A percentile compares a stretch with the other conserved stretches of the same genome.
Conservation (phyloP, 805 yeast genomes). For the Isabelozyma heimii region DNA sequence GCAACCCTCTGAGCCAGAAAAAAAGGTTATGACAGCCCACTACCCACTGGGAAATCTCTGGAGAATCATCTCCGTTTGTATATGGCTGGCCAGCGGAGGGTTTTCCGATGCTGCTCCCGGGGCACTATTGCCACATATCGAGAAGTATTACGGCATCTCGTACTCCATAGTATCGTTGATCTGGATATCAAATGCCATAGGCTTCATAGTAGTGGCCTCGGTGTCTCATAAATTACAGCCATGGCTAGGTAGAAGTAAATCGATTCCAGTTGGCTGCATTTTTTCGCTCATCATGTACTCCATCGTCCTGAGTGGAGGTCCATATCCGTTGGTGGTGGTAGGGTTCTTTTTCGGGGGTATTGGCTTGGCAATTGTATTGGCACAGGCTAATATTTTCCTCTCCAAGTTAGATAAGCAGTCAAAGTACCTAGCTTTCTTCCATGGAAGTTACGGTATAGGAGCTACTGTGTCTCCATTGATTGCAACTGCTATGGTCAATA, state of each 20-base stretch:
- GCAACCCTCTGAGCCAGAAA: not conserved
- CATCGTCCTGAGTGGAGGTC: slow-evolving; percentile 16
- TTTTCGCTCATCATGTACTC: slow-evolving; percentile 11
- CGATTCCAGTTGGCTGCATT: slow-evolving; percentile 12
- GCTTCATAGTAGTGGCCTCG: slow-evolving; percentile 22
- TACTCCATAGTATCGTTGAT: slow-evolving; percentile 24
- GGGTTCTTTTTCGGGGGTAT: slow-evolving; percentile 22
- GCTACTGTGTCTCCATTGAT: slow-evolving; percentile 24
- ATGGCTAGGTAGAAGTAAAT: slow-evolving; percentile 15
- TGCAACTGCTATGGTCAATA: slow-evolving; percentile 18
- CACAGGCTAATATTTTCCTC: slow-evolving; percentile 19
- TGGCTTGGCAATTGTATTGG: slow-evolving; percentile 16
- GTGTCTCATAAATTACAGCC: slow-evolving; percentile 21
- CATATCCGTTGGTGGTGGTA: slow-evolving; percentile 16
- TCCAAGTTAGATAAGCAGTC: slow-evolving; percentile 14
- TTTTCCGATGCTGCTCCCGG: slow-evolving; percentile 27
- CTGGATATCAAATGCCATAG: slow-evolving; percentile 26
- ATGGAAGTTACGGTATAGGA: slow-evolving; percentile 22
- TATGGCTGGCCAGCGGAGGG: slow-evolving; percentile 19
- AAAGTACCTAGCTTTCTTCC: slow-evolving; percentile 14
- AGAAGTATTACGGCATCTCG: slow-evolving; percentile 17
- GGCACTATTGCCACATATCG: slow-evolving; percentile 24
- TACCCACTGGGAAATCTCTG: slow-evolving; percentile 19
- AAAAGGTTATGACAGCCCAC: slow-evolving; percentile 9
- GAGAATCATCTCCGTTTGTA: slow-evolving; percentile 13